phyloP scores from a whole-genome alignment of 2,329 filamentous ascomycete species.

The Zymoseptoria brevis region DNA sequence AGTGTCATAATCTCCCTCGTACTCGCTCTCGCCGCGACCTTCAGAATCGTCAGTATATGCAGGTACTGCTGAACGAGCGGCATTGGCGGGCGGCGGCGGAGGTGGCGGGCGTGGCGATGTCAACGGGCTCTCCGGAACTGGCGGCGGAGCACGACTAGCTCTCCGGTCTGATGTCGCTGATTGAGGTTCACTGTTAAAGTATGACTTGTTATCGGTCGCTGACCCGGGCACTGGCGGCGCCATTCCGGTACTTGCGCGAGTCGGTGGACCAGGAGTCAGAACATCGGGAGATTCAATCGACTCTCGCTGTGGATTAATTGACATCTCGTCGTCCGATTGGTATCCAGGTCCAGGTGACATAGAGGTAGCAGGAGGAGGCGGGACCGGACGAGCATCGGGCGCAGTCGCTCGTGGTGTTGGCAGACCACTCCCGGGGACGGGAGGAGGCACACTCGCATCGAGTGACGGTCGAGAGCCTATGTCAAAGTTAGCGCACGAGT shows the following conservation, averaged over 20 bases:
- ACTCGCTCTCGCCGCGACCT: constrained; percentile 79
- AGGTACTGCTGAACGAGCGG: constrained; percentile 31
- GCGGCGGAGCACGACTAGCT: constrained; percentile 29
- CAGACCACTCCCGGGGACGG: constrained; percentile 11
- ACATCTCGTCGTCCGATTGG: constrained; percentile 82
- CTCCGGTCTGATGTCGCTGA: constrained; percentile 29
- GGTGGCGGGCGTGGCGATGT: constrained; percentile 36
- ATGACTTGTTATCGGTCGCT: constrained; percentile 31
- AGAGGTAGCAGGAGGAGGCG: constrained; percentile 27
- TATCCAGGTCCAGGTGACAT: constrained; percentile 69
- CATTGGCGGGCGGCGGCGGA: constrained; percentile 38
- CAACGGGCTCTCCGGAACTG: constrained; percentile 32
- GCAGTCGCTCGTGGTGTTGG: constrained; percentile 8
- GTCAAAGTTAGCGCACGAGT: background rate
- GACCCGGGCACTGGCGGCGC: constrained; percentile 29
- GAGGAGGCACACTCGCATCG: constrained; percentile 13
- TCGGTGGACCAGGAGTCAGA: constrained; percentile 21
- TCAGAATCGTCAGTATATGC: constrained; percentile 43
- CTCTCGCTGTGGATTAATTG: constrained; percentile 38
- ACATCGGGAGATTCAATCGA: constrained; percentile 32
- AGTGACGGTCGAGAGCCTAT: constrained; percentile 15
- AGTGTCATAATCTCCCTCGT: constrained; percentile 96
- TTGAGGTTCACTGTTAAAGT: constrained; percentile 33
- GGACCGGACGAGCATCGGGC: constrained; percentile 26
- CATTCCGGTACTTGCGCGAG: constrained; percentile 27